Evolutionary conservation across 1,139 yeast species (phyloP), one percentile per base, ranked within the genome.

Genomic region (Geotrichum klebahnii): DNA sequence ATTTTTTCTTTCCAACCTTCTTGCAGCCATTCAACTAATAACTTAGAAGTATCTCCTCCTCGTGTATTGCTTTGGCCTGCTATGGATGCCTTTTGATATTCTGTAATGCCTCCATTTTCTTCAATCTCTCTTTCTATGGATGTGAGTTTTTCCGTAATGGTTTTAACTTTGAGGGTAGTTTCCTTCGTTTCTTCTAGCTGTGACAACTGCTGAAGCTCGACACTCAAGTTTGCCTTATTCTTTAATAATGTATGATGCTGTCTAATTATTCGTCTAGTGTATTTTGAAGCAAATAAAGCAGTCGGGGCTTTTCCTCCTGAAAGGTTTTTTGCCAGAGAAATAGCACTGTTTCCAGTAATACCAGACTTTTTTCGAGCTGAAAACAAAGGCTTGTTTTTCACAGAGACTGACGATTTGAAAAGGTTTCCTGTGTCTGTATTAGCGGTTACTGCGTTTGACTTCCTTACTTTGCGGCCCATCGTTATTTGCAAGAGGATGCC

Each of bases 121-220:
- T 44, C 44, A 29, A 53, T 46, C 31, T 39, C 54, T 31, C 42
- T 19, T 16, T 48, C 50, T n/a, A 48, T 43, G 8, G 98, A 97
- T 3, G 95, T 77, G 54, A 87, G 82, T 42, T 85, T 82, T 64
- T 90, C 97, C 69, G 90, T 97, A 53, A 92, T 74, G 8, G 98
- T 98, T 70, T 92, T 92, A 33, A 98, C 92, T 69, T 92, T 98
- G 22, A 97, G 92, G 46, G 98, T 98, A 55, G 98, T 92, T 20
- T 44, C 41, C 16, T 19, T 12, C 2, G 26, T 20, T 5, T 26
- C 41, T 16, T 44, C 39, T n/a, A 5, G 37, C 10, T 36, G 40
- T 3, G 31, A 17, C 5, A 8, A 16, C 14, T 16, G 12, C 34
- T 28, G 12, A 5, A 59, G 46, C 42, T 50, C 49, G 1, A 34